A percentile compares a stretch with the other conserved stretches of the same genome.
These are phyloP conservation scores for Aegilops tauschii DNA, from an alignment of 176 grass and related monocot genomes.

Conservation along the genomic window DNA sequence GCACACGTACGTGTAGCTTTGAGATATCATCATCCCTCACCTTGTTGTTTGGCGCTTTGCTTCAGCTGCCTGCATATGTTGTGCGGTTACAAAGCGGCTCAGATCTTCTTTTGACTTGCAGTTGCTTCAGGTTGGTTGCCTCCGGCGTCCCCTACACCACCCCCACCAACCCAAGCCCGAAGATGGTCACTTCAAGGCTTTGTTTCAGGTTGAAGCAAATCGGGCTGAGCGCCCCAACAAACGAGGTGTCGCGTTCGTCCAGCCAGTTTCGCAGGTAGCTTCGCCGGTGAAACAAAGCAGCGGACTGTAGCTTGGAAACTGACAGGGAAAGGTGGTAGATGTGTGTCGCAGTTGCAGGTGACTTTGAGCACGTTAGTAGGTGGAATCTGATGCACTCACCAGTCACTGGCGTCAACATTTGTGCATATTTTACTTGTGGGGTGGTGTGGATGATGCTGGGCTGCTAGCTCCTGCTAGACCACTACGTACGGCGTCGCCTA, in stretches of 20 bases:
- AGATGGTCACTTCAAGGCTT: neutral
- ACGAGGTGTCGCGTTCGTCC: neutral
- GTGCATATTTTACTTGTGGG: neutral
- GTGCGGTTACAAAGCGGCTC: neutral
- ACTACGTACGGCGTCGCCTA: too few relatives aligned
- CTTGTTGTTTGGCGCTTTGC: neutral
- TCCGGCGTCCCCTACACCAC: too few relatives aligned
- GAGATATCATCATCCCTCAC: neutral
- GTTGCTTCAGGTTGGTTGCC: neutral
- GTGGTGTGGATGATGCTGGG: neutral
- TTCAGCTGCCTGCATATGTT: neutral
- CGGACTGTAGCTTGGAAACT: constrained; percentile 6
- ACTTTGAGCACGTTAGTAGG: neutral
- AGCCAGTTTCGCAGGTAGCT: constrained; percentile 8
- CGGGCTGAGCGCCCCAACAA: too few relatives aligned
- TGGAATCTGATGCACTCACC: neutral
- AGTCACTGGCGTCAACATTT: neutral
- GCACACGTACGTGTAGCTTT: neutral
- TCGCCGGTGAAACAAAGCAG: neutral
- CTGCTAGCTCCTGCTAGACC: too few relatives aligned
- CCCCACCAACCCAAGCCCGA: neutral
- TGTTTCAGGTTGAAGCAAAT: constrained; percentile 20
- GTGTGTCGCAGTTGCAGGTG: neutral
- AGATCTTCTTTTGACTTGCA: neutral
- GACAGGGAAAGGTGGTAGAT: neutral